Conservation (phyloP, 2,329 filamentous ascomycete genomes). For the Cladosporium sp. region DNA sequence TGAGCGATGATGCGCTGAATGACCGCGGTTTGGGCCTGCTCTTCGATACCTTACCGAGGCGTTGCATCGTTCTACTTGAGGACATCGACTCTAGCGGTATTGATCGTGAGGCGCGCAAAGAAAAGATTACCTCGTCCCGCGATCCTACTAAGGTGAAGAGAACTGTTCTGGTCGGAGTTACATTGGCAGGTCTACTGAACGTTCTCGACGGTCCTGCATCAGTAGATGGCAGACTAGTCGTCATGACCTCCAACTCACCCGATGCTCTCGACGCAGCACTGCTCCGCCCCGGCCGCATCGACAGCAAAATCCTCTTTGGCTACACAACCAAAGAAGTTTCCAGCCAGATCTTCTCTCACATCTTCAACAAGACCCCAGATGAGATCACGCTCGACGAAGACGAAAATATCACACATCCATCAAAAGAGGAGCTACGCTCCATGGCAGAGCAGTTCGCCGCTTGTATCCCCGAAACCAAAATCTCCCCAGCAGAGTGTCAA, state of each 20-base stretch:
- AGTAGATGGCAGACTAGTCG: slow-evolving; percentile 72
- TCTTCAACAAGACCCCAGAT: slow-evolving; percentile 40
- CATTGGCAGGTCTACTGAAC: slow-evolving; percentile 72
- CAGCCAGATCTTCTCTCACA: slow-evolving; percentile 42
- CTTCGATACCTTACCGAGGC: slow-evolving; percentile 41
- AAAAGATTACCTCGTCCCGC: slow-evolving; percentile 38
- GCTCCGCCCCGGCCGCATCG: slow-evolving; percentile 68
- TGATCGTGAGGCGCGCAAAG: slow-evolving; percentile 54
- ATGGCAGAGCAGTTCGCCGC: slow-evolving; percentile 25
- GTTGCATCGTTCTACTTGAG: slow-evolving; percentile 46
- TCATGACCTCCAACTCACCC: slow-evolving; percentile 77
- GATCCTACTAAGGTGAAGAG: slow-evolving; percentile 46
- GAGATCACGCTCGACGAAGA: slow-evolving; percentile 43
- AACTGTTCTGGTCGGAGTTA: slow-evolving; percentile 41
- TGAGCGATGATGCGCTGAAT: slow-evolving; percentile 75
- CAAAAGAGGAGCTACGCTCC: slow-evolving; percentile 18
- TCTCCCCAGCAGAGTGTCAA: slow-evolving; percentile 29
- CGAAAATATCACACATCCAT: slow-evolving; percentile 39
- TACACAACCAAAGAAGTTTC: slow-evolving; percentile 42
- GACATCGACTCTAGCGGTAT: slow-evolving; percentile 44
- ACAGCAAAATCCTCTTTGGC: slow-evolving; percentile 61
- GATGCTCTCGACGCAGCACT: slow-evolving; percentile 71
- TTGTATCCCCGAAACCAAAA: slow-evolving; percentile 25
- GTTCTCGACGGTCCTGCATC: slow-evolving; percentile 76
- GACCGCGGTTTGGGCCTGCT: slow-evolving; percentile 57